Evolutionary conservation across 1,284 basidiomycete genomes (phyloP).

Genomic region (Limonomyces culmigenus): DNA sequence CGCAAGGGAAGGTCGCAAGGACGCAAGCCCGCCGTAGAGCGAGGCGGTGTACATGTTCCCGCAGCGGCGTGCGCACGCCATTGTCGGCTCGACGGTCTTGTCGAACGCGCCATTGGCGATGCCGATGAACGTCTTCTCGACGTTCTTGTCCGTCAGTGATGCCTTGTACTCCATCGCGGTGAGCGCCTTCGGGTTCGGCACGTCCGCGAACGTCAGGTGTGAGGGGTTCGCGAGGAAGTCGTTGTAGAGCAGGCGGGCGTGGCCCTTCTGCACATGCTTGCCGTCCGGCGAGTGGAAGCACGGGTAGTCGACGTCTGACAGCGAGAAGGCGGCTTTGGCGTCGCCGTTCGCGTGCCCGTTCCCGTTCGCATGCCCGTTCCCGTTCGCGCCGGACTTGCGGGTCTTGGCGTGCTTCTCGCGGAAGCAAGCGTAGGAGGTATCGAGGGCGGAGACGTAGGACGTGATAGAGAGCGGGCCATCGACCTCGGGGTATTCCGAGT

Average conservation of each 20-base stretch:
- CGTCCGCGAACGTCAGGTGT: conserved; percentile 55
- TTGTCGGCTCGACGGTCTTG: conserved; percentile 56
- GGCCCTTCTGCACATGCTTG: conserved; percentile 95
- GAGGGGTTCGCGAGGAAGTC: conserved; percentile 80
- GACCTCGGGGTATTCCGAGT: conserved; percentile 93
- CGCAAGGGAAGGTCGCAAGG: too few relatives aligned
- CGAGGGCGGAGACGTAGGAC: conserved; percentile 89
- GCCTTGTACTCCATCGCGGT: conserved; percentile 50
- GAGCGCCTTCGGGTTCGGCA: conserved; percentile 56
- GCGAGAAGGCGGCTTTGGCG: conserved; percentile 18
- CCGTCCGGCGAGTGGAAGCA: conserved; percentile 94
- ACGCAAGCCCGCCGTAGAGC: conserved; percentile 85
- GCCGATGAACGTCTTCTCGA: conserved; percentile 86
- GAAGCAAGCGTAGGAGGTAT: conserved; percentile 80
- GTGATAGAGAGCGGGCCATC: conserved; percentile 97
- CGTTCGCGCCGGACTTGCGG: too few relatives aligned
- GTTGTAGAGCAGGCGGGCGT: conserved; percentile 81
- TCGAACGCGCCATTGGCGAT: conserved; percentile 60
- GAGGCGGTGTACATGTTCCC: conserved; percentile 99
- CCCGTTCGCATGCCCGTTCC: conserved; percentile 15
- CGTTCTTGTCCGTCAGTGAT: conserved; percentile 80
- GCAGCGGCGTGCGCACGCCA: conserved; percentile 73
- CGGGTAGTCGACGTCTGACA: conserved; percentile 75
- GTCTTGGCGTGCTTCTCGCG: conserved; percentile 66
- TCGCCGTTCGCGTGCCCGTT: conserved; percentile 10